phyloP scores from a whole-genome alignment of 768 basidiomycete species.

The Pleurotus pulmonarius region DNA sequence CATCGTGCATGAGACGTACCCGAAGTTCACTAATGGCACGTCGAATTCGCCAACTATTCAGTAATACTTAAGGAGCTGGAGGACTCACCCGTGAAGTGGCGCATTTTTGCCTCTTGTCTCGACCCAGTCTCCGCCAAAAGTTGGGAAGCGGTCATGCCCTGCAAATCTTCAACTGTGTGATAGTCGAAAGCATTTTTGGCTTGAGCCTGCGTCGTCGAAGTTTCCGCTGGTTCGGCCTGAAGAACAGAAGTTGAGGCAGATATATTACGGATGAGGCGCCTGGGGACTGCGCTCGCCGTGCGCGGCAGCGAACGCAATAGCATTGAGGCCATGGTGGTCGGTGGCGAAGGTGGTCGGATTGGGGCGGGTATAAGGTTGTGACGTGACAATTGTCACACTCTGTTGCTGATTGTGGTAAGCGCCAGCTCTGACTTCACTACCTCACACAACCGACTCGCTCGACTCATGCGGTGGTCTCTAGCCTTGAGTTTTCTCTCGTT shows the following conservation, averaged over 20 bases:
- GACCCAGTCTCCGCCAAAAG: constrained; percentile 74
- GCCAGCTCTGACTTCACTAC: no score
- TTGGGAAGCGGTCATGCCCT: constrained; percentile 73
- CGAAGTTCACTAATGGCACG: constrained; percentile 77
- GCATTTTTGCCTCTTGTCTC: constrained; percentile 73
- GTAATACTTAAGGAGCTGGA: not conserved
- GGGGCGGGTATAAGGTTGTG: constrained; percentile 28
- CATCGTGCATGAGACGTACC: constrained; percentile 46
- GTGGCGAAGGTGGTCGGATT: constrained; percentile 29
- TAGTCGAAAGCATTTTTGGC: constrained; percentile 55
- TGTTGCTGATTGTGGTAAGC: no score
- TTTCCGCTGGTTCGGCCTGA: constrained; percentile 23
- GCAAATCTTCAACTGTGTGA: constrained; percentile 81
- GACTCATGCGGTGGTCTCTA: constrained; percentile 13
- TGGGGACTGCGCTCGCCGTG: constrained; percentile 30
- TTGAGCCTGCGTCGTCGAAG: constrained; percentile 21
- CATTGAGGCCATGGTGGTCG: constrained; percentile 57
- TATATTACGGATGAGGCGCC: constrained; percentile 30
- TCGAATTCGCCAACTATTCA: no score
- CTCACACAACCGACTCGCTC: not conserved
- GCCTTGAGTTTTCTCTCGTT: not conserved
- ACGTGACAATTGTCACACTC: constrained; percentile 9
- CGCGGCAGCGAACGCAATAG: constrained; percentile 62
- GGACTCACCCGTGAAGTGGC: constrained; percentile 87
- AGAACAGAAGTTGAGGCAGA: constrained; percentile 28